Evolutionary conservation across 2,329 filamentous ascomycete genomes (phyloP).

Genomic region (Neofusicoccum parvum): DNA sequence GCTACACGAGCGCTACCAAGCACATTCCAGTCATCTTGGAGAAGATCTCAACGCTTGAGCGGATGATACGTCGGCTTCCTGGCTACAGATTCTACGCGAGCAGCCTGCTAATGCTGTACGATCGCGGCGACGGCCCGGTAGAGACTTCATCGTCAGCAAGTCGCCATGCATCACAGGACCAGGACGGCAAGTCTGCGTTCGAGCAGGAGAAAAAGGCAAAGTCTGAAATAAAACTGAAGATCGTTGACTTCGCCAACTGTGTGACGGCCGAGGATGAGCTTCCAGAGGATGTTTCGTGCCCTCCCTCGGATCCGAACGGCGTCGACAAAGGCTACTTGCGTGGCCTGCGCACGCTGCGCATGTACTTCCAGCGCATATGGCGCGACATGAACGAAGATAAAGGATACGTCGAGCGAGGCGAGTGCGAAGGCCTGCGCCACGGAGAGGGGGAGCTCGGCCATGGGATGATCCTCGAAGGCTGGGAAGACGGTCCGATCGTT

Average conservation of each 20-base stretch:
- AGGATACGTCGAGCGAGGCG: constrained; percentile 47
- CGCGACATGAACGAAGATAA: constrained; percentile 63
- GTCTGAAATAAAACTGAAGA: constrained; percentile 80
- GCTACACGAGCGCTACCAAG: constrained; percentile 74
- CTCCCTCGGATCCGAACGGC: constrained; percentile 76
- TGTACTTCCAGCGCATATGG: constrained; percentile 87
- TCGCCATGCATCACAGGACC: constrained; percentile 31
- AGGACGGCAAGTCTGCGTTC: constrained; percentile 24
- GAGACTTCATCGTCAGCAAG: constrained; percentile 23
- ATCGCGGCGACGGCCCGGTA: constrained; percentile 69
- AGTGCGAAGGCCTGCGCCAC: constrained; percentile 42
- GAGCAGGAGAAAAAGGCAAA: constrained; percentile 28
- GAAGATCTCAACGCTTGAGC: constrained; percentile 80
- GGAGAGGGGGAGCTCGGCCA: constrained; percentile 35
- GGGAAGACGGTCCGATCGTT: constrained; percentile 37
- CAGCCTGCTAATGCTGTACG: constrained; percentile 92
- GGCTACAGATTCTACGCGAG: constrained; percentile 96
- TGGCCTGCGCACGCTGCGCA: constrained; percentile 74
- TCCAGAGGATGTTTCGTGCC: constrained; percentile 65
- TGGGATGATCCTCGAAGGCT: constrained; percentile 34
- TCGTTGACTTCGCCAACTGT: constrained; percentile 98
- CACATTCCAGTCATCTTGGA: constrained; percentile 87
- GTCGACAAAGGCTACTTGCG: constrained; percentile 89
- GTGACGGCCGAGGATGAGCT: constrained; percentile 79
- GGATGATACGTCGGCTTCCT: constrained; percentile 75